phyloP scores from a whole-genome alignment of 116 monocot species.

The Cymodocea nodosa region DNA sequence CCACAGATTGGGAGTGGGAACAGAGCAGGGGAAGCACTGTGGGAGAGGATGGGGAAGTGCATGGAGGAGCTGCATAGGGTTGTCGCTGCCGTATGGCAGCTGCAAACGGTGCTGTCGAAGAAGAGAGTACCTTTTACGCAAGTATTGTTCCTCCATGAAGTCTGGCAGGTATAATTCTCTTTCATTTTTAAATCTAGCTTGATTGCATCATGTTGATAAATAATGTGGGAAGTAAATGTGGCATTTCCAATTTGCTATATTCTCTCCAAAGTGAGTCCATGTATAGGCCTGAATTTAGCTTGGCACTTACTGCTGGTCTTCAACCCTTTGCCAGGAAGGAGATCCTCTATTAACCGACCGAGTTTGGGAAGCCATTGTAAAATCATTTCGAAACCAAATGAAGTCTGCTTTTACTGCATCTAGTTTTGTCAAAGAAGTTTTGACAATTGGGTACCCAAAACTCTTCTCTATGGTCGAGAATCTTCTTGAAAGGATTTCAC shows the following conservation, averaged over 20 bases:
- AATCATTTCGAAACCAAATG: conserved; percentile 81
- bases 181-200: not conserved
- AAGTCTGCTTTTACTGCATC: conserved; percentile 78
- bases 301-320: not conserved
- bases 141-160: conserved; percentile 84
- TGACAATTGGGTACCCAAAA: conserved; percentile 83
- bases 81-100: conserved; percentile 77
- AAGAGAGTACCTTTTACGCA: conserved; percentile 90
- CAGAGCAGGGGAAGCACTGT: conserved; percentile 70
- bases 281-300: not conserved
- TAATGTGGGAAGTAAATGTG: no score
- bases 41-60: conserved; percentile 86
- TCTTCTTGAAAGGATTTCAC: conserved; percentile 75
- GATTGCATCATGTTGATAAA: not conserved
- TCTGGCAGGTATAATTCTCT: conserved; percentile 60
- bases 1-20: conserved; percentile 83
- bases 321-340: conserved; percentile 46
- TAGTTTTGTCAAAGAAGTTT: conserved; percentile 85
- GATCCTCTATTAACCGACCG: conserved; percentile 77
- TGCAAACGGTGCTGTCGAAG: conserved; percentile 79
- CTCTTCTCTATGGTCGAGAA: conserved; percentile 85
- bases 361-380: conserved; percentile 87
- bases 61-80: conserved; percentile 79
- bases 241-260: no score
- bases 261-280: not conserved